phyloP scores from a whole-genome alignment of 164 flowering plant genomes.

The Warburgia ugandensis region DNA sequence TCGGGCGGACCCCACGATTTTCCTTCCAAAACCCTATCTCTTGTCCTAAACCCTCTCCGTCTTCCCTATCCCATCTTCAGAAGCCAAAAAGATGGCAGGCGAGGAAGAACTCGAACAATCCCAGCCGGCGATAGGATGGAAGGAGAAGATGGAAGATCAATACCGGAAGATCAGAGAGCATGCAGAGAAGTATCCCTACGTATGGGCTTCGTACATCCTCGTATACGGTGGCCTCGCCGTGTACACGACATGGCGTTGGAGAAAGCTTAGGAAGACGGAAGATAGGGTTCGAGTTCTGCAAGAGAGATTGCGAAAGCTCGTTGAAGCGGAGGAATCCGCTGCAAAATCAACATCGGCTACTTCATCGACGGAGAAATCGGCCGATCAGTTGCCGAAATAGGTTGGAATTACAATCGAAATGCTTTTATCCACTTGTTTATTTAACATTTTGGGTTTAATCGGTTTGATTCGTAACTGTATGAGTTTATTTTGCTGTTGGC shows the following conservation, averaged over 20 bases:
- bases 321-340: conserved; percentile 38
- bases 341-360: not conserved
- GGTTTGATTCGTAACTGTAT: no score
- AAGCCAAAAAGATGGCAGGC: no score
- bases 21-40: no score
- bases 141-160: conserved; percentile 29
- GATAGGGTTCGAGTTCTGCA: conserved; percentile 66
- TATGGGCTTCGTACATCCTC: conserved; percentile 80
- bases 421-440: no score
- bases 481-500: no score
- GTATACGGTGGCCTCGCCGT: conserved; percentile 74
- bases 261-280: conserved; percentile 76
- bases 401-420: no score
- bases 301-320: conserved; percentile 48
- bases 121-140: conserved; percentile 15
- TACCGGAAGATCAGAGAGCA: conserved; percentile 50
- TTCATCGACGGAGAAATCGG: no score
- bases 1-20: no score
- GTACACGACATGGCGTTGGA: conserved; percentile 72
- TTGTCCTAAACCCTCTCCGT: no score
- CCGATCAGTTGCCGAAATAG: no score
- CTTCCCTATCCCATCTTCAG: no score
- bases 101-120: conserved; percentile 5
- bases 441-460: no score
- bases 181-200: conserved; percentile 82